Evolutionary conservation across 257 asterid species (phyloP).

Genomic region (Przewalskia tangutica): DNA sequence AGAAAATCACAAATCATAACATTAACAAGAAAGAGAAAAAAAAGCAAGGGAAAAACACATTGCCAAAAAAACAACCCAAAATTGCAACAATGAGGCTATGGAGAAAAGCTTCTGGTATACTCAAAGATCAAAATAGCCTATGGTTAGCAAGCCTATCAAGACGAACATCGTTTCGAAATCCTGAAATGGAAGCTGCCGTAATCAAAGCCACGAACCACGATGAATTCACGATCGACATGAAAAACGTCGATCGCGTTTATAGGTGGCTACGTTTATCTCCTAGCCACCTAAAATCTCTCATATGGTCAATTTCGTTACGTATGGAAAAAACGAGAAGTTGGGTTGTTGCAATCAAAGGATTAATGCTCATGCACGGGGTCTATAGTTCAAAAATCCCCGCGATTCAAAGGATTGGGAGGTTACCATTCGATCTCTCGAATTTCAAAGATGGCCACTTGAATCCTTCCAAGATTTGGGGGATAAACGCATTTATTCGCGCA

Average conservation of each 20-base stretch:
- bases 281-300: constrained; percentile 46
- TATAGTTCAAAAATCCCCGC: constrained; percentile 29
- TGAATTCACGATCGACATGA: constrained; percentile 30
- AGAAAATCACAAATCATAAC: neutral
- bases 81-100: constrained; percentile 51
- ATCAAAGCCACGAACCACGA: constrained; percentile 71
- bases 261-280: constrained; percentile 66
- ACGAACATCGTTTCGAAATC: constrained; percentile 57
- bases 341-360: constrained; percentile 66
- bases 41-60: neutral
- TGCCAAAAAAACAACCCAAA: neutral
- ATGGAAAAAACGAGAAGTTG: constrained; percentile 42
- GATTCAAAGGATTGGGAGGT: constrained; percentile 44
- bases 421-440: constrained; percentile 72
- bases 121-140: constrained; percentile 69
- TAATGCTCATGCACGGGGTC: constrained; percentile 61
- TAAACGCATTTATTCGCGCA: constrained; percentile 44
- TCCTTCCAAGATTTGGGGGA: constrained; percentile 35
- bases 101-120: constrained; percentile 51
- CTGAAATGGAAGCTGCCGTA: constrained; percentile 64
- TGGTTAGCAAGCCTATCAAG: constrained; percentile 50
- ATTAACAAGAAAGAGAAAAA: neutral
- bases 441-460: constrained; percentile 40
- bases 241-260: constrained; percentile 40
- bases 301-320: constrained; percentile 57